Evolutionary conservation across 129 eudicot species (phyloP), one percentile per base, ranked within the genome.

Genomic region (Scalesia atractyloides): DNA sequence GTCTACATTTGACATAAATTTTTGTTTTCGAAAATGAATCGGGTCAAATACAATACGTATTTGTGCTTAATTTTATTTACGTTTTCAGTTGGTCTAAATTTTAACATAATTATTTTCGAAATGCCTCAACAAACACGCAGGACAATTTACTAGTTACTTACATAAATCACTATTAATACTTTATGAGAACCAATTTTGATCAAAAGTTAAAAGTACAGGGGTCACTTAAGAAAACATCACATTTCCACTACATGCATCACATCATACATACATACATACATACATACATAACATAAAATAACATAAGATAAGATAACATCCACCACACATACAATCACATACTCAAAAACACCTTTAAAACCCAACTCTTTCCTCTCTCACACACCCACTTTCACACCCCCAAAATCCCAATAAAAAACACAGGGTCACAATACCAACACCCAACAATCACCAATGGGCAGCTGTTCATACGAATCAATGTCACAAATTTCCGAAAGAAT

Each of bases 391-490:
- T 51, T 36, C 15, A 64, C 75, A 78, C 48, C 7, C 75, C 69
- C 17, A 68, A 34, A 72, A 33, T 51, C 18, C 22, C 41, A 30
- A 1, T 47, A 46, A 37, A 22, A 51, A 24, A 24, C 0, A 0
- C 2, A 49, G 43, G 63, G 7, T 3, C 6, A 0, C n/a, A 50
- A 12, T 24, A 0, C 30, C 17, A 48, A 9, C 7, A 16, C 16
- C 5, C 59, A 52, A 17, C 59, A 16, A 11, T 19, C 14, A 16
- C 43, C 49, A 20, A 86, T 84, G 88, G 88, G 76, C 15, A 72
- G 82, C 81, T 84, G 57, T 60, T 48, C 82, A 48, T 70, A 73
- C 17, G 82, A 79, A 53, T 73, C 87, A 17, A 82, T 69, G 37
- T 73, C 81, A 65, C 30, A 68, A 48, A 54, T 57, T 33, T 69